These are phyloP conservation scores for Solanum arcanum DNA, from an alignment of 257 asterid genomes.

Conservation along the genomic window DNA sequence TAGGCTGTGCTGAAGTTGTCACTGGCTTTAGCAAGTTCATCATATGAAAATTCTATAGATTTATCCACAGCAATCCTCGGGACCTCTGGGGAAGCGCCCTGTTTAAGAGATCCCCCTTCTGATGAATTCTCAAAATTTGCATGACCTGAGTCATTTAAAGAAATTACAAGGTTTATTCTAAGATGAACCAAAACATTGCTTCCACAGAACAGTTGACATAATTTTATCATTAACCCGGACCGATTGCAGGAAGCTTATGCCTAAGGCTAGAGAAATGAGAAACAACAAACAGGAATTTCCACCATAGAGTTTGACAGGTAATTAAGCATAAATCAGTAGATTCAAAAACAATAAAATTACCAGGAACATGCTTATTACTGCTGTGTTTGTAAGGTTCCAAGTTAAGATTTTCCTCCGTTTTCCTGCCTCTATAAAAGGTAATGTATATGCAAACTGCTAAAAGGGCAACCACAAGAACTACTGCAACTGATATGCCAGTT, in stretches of 20 bases:
- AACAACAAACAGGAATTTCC: background rate
- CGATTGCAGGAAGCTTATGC: background rate
- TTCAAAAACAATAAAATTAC: conserved; percentile 13
- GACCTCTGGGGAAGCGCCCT: conserved; percentile 27
- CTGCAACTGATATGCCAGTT: conserved; percentile 66
- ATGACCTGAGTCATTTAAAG: conserved; percentile 15
- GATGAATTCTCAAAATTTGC: conserved; percentile 17
- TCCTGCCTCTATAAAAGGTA: conserved; percentile 26
- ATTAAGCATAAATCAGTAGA: background rate
- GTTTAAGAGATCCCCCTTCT: conserved; percentile 24
- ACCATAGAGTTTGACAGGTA: background rate
- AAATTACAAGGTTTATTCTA: background rate
- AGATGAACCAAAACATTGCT: background rate
- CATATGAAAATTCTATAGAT: conserved; percentile 62
- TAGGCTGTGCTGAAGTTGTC: conserved; percentile 37
- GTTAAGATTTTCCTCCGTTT: conserved; percentile 8
- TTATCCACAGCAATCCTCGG: conserved; percentile 66
- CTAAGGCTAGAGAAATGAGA: background rate
- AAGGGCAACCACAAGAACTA: conserved; percentile 21
- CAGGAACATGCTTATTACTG: conserved; percentile 14
- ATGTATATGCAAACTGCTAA: conserved; percentile 38
- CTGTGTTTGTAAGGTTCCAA: conserved; percentile 9
- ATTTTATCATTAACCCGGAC: background rate
- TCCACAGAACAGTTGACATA: background rate
- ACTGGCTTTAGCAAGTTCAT: conserved; percentile 63